phyloP scores from a whole-genome alignment of 768 basidiomycete species.

The Tylopilus plumbeoviolaceoides region DNA sequence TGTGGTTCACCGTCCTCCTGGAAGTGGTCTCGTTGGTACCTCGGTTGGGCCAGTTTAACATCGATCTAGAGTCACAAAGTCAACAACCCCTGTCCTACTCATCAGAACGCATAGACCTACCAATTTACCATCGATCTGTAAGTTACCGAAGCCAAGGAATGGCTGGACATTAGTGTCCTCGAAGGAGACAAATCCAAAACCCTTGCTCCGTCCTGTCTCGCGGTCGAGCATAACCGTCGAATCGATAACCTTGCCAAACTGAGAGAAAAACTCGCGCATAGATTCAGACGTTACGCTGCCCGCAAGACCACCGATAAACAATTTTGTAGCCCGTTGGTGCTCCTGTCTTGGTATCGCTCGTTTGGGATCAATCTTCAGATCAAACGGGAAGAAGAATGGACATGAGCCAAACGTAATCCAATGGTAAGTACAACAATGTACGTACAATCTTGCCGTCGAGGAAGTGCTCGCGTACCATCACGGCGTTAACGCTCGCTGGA shows the following conservation, averaged over 20 bases:
- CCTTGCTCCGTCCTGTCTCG: slow-evolving; percentile 91
- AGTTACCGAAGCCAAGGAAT: slow-evolving; percentile 81
- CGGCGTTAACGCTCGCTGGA: slow-evolving; percentile 87
- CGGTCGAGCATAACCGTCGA: slow-evolving; percentile 99
- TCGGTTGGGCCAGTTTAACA: slow-evolving; percentile 93
- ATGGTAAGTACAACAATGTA: slow-evolving; percentile 25
- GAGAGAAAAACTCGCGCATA: slow-evolving; percentile 89
- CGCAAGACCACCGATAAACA: slow-evolving; percentile 94
- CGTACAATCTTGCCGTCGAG: slow-evolving; percentile 97
- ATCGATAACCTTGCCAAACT: slow-evolving; percentile 94
- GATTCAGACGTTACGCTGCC: slow-evolving; percentile 90
- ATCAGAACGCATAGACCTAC: slow-evolving; percentile 44
- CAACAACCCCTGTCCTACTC: neutral
- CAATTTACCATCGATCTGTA: slow-evolving; percentile 93
- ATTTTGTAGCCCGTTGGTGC: slow-evolving; percentile 86
- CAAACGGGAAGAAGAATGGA: slow-evolving; percentile 8
- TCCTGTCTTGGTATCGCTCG: slow-evolving; percentile 96
- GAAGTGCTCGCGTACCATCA: slow-evolving; percentile 92
- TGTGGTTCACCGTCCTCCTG: slow-evolving; percentile 41
- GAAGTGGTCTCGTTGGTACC: slow-evolving; percentile 69
- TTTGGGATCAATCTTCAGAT: slow-evolving; percentile 93
- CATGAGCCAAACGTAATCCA: slow-evolving; percentile 19
- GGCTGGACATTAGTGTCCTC: slow-evolving; percentile 88
- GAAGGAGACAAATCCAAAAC: slow-evolving; percentile 97
- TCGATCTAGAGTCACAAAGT: slow-evolving; percentile 63